Percentiles rank a stretch among this genome's conserved stretches.
These are phyloP conservation scores for Fusarium chuoi DNA, from an alignment of 2,329 filamentous ascomycete genomes.

Conservation along the genomic window DNA sequence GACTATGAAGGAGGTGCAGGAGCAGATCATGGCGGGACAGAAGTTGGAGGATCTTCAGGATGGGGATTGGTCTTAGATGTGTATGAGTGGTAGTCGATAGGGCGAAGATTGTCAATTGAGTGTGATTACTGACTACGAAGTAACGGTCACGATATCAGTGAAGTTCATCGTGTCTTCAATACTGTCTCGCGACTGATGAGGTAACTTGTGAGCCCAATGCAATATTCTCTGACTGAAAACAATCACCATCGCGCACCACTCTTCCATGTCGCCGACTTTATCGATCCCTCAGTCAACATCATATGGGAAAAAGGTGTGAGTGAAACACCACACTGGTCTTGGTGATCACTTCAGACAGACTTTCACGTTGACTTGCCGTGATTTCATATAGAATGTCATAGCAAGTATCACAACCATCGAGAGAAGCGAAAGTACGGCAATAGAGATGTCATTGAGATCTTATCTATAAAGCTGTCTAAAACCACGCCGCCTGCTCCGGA, in stretches of 20 bases:
- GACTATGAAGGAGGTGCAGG: slow-evolving; percentile 32
- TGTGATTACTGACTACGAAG: rapidly evolving
- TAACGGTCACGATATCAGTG: too few species aligned
- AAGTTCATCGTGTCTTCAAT: rapidly evolving
- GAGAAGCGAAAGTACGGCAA: rapidly evolving
- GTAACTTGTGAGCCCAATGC: rapidly evolving
- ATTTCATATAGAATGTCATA: rapidly evolving
- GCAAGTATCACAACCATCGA: not conserved
- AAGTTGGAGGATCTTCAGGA: slow-evolving; percentile 31
- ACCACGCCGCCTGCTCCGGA: not conserved
- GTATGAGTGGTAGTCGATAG: not conserved
- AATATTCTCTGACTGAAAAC: rapidly evolving
- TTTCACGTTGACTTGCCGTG: rapidly evolving
- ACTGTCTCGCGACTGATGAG: rapidly evolving
- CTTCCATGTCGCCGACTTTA: rapidly evolving
- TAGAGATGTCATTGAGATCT: rapidly evolving
- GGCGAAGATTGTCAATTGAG: not conserved
- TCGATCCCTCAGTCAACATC: rapidly evolving
- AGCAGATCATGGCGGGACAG: slow-evolving; percentile 24
- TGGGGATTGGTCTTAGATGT: slow-evolving; percentile 19
- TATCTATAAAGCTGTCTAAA: not conserved
- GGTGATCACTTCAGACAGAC: rapidly evolving
- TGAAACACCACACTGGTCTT: rapidly evolving
- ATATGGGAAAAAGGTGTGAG: rapidly evolving
- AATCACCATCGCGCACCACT: rapidly evolving